Conservation (phyloP, 1,284 basidiomycete species). For the Peniophora sp. region DNA sequence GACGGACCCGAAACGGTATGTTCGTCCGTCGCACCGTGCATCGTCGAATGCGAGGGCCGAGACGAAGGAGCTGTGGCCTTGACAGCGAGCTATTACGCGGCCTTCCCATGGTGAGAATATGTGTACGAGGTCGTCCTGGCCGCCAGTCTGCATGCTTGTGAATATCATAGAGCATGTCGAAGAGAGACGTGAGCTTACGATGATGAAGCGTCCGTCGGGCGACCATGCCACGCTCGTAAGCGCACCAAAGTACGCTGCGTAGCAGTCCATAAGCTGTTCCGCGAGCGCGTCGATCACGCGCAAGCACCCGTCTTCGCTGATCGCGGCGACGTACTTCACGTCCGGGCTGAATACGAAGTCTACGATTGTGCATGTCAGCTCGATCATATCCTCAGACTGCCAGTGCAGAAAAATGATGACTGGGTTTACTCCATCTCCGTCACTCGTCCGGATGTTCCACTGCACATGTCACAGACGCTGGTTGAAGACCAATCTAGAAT, state of each 20-base stretch:
- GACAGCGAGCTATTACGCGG: constrained; percentile 90
- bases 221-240: constrained; percentile 90
- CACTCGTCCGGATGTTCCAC: no score
- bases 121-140: constrained; percentile 91
- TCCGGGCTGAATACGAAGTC: constrained; percentile 90
- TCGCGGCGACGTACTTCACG: constrained; percentile 77
- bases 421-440: no score
- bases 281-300: constrained; percentile 80
- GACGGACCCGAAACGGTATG: constrained; percentile 87
- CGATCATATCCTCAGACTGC: no score
- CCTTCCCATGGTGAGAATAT: constrained; percentile 90
- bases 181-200: constrained; percentile 41
- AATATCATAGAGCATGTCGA: not conserved
- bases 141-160: constrained; percentile 48
- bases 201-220: constrained; percentile 87
- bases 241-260: constrained; percentile 87
- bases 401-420: no score
- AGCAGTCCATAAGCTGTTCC: constrained; percentile 86
- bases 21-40: constrained; percentile 75
- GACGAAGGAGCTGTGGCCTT: constrained; percentile 94
- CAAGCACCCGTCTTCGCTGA: constrained; percentile 85
- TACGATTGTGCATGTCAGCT: constrained; percentile 20
- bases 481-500: no score
- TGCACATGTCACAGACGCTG: no score
- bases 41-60: constrained; percentile 87